Evolutionary conservation across 257 asterid species (phyloP), one percentile per base, ranked within the genome.

Genomic region (Apocynum venetum): DNA sequence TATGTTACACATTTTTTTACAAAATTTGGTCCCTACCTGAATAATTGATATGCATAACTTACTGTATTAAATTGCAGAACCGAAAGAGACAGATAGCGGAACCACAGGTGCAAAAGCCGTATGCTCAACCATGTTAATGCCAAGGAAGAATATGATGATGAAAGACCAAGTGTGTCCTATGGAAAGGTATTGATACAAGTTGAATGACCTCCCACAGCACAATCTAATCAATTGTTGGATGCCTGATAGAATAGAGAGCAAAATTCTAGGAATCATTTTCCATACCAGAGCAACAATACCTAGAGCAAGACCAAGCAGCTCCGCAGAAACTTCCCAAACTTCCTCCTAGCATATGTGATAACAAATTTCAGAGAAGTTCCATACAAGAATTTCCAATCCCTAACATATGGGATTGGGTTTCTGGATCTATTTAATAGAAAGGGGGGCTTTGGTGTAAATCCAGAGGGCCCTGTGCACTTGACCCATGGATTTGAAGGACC

Each of bases 301-400:
- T 4, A 95, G 82, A 82, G 86, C 89, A 80, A 95, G 99, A 75
- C 99, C 99, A 78, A 95, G 87, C 83, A 95, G 86, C 87, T 95
- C 93, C 0, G 99, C 99, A 80, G 94, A 87, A 52, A 95, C 99
- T 90, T 95, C 99, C 99, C 99, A 95, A 49, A 93, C 99, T 90
- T 95, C 97, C 81, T 95, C 99, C 99, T 95, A 91, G 77, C 71
- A 81, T 10, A 79, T 72, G 72, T 56, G 60, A 77, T 74, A 55
- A 78, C 74, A 83, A 76, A 79, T 71, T 52, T 78, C 79, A 80
- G 83, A 66, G 73, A 72, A 67, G 67, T 66, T 61, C 71, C 31
- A 47, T 5, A 19, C 19, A 19, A 43, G 14, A n/a, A 13, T n/a
- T 41, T 40, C 48, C 46, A 55, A n/a, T 67, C 4, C 68, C 36